These are phyloP conservation scores for Solanum clarkiae DNA, from an alignment of 257 asterid species.

Conservation along the genomic window DNA sequence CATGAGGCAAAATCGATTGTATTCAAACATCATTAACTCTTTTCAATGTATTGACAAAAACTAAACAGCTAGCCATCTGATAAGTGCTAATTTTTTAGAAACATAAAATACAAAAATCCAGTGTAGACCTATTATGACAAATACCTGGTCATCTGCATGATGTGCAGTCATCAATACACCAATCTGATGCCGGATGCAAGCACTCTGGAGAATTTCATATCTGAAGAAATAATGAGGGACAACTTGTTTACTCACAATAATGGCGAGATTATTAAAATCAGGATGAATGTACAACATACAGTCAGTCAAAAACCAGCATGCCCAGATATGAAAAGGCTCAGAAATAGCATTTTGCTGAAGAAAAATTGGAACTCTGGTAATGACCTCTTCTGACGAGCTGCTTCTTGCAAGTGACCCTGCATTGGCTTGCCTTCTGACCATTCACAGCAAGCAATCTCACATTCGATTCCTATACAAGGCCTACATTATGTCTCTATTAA, in stretches of 20 bases:
- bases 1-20: neutral
- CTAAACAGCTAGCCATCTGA: neutral
- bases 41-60: neutral
- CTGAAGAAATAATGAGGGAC: slow-evolving; percentile 13
- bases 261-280: neutral
- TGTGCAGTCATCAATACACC: slow-evolving; percentile 73
- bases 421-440: slow-evolving; percentile 80
- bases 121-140: neutral
- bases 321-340: neutral
- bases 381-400: slow-evolving; percentile 83
- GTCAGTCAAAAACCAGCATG: neutral
- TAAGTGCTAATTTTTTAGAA: neutral
- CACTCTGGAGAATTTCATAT: slow-evolving; percentile 51
- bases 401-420: slow-evolving; percentile 82
- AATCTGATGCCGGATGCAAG: slow-evolving; percentile 41
- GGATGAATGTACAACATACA: neutral
- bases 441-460: slow-evolving; percentile 69
- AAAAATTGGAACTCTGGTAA: neutral
- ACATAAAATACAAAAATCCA: neutral
- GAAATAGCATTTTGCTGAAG: neutral
- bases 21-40: neutral
- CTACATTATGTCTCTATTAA: slow-evolving; percentile 32
- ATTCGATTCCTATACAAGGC: slow-evolving; percentile 62
- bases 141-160: slow-evolving; percentile 97
- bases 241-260: neutral